phyloP scores from a whole-genome alignment of 2,329 filamentous ascomycete species.

The Zasmidium citrigriseum region DNA sequence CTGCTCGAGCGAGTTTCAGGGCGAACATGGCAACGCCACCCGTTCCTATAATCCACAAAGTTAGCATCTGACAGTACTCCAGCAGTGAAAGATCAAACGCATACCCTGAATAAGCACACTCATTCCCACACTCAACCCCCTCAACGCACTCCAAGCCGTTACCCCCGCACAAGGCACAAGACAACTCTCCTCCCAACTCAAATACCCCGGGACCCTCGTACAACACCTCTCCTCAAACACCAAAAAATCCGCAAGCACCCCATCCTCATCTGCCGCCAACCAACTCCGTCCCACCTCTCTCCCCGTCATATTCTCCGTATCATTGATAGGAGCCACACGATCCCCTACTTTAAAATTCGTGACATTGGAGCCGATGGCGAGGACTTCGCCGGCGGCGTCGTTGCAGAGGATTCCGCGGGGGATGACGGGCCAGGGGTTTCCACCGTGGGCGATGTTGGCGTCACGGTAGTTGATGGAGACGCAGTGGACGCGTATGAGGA shows the following conservation, averaged over 20 bases:
- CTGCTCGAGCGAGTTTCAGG: slow-evolving; percentile 19
- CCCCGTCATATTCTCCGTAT: slow-evolving; percentile 45
- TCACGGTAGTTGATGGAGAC: slow-evolving; percentile 57
- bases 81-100: neutral
- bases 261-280: slow-evolving; percentile 58
- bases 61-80: neutral
- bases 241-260: slow-evolving; percentile 59
- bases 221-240: slow-evolving; percentile 54
- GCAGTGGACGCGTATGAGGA: slow-evolving; percentile 51
- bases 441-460: slow-evolving; percentile 37
- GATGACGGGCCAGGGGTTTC: slow-evolving; percentile 33
- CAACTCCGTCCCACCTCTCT: slow-evolving; percentile 42
- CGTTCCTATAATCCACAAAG: slow-evolving; percentile 31
- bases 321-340: slow-evolving; percentile 35
- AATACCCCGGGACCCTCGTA: slow-evolving; percentile 55
- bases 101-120: slow-evolving; percentile 49
- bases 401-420: slow-evolving; percentile 33
- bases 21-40: slow-evolving; percentile 45
- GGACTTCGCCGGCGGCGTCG: slow-evolving; percentile 35
- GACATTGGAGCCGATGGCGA: slow-evolving; percentile 24
- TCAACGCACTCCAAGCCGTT: slow-evolving; percentile 50
- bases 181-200: slow-evolving; percentile 59
- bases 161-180: slow-evolving; percentile 62
- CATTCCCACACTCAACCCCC: slow-evolving; percentile 40
- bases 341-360: slow-evolving; percentile 21